Percentiles rank a stretch among this genome's conserved stretches.
Evolutionary conservation across 306 rosid species (phyloP).

Genomic region (Quercus aquifolioides): DNA sequence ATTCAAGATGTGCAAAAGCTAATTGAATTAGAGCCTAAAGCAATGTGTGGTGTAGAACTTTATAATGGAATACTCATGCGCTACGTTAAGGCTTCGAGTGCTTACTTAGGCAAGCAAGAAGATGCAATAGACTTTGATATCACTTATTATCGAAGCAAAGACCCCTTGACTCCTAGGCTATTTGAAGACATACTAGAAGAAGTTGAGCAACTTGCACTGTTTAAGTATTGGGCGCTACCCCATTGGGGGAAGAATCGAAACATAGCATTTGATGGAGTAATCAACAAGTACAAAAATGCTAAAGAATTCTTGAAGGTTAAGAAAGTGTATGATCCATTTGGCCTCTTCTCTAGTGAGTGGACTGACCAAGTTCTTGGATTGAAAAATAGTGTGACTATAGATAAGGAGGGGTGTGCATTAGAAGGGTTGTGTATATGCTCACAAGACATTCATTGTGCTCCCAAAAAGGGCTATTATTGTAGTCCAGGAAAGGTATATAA

Average conservation of each 20-base stretch:
- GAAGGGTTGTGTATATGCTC: conserved; percentile 67
- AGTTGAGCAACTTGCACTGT: conserved; percentile 71
- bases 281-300: conserved; percentile 33
- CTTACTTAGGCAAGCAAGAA: conserved; percentile 65
- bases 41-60: conserved; percentile 60
- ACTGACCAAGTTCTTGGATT: conserved; percentile 62
- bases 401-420: conserved; percentile 61
- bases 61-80: conserved; percentile 79
- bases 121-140: conserved; percentile 68
- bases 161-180: conserved; percentile 66
- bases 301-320: conserved; percentile 41
- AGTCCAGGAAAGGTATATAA: conserved; percentile 48
- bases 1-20: conserved; percentile 63
- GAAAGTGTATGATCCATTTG: conserved; percentile 38
- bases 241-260: conserved; percentile 81
- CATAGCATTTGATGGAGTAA: conserved; percentile 46
- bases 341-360: conserved; percentile 71
- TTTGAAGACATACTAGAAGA: conserved; percentile 68
- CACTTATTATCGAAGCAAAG: conserved; percentile 57
- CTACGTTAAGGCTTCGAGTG: conserved; percentile 63
- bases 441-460: conserved; percentile 58
- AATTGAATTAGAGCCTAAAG: conserved; percentile 43
- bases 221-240: conserved; percentile 73
- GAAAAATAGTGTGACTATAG: conserved; percentile 21
- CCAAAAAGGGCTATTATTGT: conserved; percentile 54